Evolutionary conservation across 441 rosid species (phyloP).

Genomic region (Eruca vesicaria): DNA sequence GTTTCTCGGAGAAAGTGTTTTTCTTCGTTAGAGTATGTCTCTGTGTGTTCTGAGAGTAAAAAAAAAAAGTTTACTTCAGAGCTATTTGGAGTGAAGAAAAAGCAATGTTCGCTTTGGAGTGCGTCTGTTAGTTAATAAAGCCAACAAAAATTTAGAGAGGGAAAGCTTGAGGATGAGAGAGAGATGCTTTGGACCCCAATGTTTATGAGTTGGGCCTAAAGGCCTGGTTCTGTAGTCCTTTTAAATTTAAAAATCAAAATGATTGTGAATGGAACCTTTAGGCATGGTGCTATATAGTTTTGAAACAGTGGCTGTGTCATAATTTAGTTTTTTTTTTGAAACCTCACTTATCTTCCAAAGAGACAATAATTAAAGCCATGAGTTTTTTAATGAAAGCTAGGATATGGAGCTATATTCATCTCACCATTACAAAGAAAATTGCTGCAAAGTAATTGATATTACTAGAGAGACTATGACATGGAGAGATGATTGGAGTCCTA

Average conservation of each 20-base stretch:
- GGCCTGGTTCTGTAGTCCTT: neutral
- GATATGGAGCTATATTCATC: neutral
- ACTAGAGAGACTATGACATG: neutral
- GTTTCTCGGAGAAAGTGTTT: neutral
- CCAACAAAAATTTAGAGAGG: conserved; percentile 1
- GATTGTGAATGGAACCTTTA: neutral
- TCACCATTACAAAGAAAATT: neutral
- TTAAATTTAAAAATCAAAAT: neutral
- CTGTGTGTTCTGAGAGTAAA: neutral
- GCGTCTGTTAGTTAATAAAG: conserved; percentile 32
- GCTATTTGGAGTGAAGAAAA: conserved; percentile 35
- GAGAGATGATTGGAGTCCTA: neutral
- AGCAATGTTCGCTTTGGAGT: conserved; percentile 34
- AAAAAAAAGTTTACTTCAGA: conserved; percentile 7
- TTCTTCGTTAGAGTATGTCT: conserved; percentile 2
- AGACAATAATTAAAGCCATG: neutral
- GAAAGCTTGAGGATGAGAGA: conserved; percentile 2
- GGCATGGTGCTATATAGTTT: no score
- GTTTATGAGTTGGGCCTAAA: conserved; percentile 15
- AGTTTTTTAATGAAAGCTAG: neutral
- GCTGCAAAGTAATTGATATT: neutral
- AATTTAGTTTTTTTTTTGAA: neutral
- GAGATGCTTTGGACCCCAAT: conserved; percentile 2
- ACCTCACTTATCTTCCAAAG: neutral
- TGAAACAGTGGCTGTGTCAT: neutral